phyloP scores from a whole-genome alignment of 1,284 basidiomycete species.

The Neolentinus lepideus region DNA sequence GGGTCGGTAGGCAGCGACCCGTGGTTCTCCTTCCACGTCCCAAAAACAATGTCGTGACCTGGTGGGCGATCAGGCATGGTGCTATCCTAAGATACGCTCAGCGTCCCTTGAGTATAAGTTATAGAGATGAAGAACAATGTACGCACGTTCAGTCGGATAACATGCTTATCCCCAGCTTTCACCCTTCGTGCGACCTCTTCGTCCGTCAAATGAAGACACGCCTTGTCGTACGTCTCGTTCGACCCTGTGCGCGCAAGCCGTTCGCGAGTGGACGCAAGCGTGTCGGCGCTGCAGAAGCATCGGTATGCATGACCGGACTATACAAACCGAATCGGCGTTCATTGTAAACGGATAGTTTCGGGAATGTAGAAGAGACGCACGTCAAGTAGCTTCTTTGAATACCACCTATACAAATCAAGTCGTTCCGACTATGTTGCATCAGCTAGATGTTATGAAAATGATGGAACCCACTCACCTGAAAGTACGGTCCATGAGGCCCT shows the following conservation, averaged over 20 bases:
- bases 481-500: slow-evolving; percentile 74
- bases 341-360: not conserved
- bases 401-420: slow-evolving; percentile 73
- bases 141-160: slow-evolving; percentile 84
- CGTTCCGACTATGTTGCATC: slow-evolving; percentile 68
- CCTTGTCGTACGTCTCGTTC: slow-evolving; percentile 77
- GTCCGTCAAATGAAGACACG: slow-evolving; percentile 78
- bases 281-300: slow-evolving; percentile 84
- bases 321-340: not conserved
- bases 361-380: slow-evolving; percentile 30
- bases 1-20: slow-evolving; percentile 83
- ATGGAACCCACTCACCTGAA: slow-evolving; percentile 48
- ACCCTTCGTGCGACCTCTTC: slow-evolving; percentile 78
- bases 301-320: slow-evolving; percentile 88
- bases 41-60: slow-evolving; percentile 72
- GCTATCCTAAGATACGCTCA: slow-evolving; percentile 35
- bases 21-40: slow-evolving; percentile 65
- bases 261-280: slow-evolving; percentile 60
- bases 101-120: slow-evolving; percentile 16
- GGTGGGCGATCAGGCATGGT: slow-evolving; percentile 39
- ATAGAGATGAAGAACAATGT: not conserved
- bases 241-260: slow-evolving; percentile 65
- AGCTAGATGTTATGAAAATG: not conserved
- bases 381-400: slow-evolving; percentile 71
- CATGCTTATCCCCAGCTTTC: slow-evolving; percentile 67